These are phyloP conservation scores for Polyporus arcularius DNA, from an alignment of 768 basidiomycete genomes.

Conservation along the genomic window DNA sequence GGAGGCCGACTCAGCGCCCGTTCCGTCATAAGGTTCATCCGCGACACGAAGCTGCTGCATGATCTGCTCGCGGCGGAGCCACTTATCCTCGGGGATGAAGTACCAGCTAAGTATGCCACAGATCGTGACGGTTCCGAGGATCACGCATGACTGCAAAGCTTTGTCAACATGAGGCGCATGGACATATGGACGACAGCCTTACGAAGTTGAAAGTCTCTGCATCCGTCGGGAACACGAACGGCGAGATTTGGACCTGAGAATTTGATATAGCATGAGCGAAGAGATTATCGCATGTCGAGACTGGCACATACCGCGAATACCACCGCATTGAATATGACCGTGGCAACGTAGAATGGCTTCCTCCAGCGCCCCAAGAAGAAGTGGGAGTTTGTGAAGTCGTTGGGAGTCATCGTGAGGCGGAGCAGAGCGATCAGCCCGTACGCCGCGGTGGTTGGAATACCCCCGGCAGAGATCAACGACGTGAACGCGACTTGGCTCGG, in stretches of 20 bases:
- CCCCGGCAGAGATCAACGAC: constrained; percentile 85
- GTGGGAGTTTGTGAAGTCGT: constrained; percentile 70
- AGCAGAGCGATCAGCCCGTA: constrained; percentile 82
- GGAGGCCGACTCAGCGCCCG: background rate
- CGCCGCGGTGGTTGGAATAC: constrained; percentile 83
- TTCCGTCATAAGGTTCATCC: constrained; percentile 25
- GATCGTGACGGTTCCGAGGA: constrained; percentile 77
- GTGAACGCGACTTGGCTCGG: constrained; percentile 92
- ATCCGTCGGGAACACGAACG: constrained; percentile 84
- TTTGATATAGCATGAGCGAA: background rate
- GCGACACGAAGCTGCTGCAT: constrained; percentile 45
- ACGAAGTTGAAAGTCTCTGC: constrained; percentile 85
- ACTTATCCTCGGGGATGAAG: constrained; percentile 75
- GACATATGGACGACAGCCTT: constrained; percentile 27
- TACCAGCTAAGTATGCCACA: constrained; percentile 80
- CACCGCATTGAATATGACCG: constrained; percentile 71
- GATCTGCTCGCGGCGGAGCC: constrained; percentile 71
- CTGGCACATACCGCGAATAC: constrained; percentile 62
- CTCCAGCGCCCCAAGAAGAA: constrained; percentile 71
- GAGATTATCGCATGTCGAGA: too few relatives aligned
- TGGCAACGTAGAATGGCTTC: constrained; percentile 66
- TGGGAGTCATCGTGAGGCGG: constrained; percentile 75
- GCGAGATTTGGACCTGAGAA: constrained; percentile 75
- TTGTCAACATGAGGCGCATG: background rate
- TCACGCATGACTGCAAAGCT: constrained; percentile 61